Conservation (phyloP, 257 asterid species). For the Thymus mandschuricus region DNA sequence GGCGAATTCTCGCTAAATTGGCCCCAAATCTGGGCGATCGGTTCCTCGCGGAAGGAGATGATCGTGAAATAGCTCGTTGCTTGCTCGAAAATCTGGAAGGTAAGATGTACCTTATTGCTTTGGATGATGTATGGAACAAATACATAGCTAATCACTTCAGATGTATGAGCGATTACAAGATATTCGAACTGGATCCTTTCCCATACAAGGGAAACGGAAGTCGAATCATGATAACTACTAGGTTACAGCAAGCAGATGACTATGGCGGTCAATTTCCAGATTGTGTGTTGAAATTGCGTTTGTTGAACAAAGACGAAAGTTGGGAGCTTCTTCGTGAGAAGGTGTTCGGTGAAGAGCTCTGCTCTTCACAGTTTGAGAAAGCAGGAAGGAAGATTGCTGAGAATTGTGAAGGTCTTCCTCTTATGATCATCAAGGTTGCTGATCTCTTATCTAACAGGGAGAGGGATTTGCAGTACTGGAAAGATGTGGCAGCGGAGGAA, state of each 20-base stretch:
- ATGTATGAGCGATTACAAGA: not conserved
- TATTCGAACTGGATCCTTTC: not conserved
- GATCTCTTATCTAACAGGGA: not conserved
- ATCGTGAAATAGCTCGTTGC: not conserved
- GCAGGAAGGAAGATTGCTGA: not conserved
- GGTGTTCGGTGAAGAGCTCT: not conserved
- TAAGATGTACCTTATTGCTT: not conserved
- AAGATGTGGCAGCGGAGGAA: not conserved
- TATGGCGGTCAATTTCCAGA: not conserved
- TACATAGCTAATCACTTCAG: not conserved
- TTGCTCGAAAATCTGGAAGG: not conserved
- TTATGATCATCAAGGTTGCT: not conserved
- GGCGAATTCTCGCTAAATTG: not conserved
- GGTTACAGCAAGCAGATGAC: not conserved
- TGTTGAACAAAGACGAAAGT: not conserved
- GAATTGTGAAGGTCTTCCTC: not conserved
- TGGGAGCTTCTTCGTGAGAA: not conserved
- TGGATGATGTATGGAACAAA: slow-evolving; percentile 1
- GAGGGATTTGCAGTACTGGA: not conserved
- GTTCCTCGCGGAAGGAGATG: not conserved
- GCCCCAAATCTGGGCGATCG: too few species aligned
- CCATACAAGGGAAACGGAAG: not conserved
- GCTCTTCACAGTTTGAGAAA: not conserved
- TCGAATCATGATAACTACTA: not conserved
- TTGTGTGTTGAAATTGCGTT: not conserved